phyloP scores from a whole-genome alignment of 305 asterid genomes.

The Nicotiana rustica region DNA sequence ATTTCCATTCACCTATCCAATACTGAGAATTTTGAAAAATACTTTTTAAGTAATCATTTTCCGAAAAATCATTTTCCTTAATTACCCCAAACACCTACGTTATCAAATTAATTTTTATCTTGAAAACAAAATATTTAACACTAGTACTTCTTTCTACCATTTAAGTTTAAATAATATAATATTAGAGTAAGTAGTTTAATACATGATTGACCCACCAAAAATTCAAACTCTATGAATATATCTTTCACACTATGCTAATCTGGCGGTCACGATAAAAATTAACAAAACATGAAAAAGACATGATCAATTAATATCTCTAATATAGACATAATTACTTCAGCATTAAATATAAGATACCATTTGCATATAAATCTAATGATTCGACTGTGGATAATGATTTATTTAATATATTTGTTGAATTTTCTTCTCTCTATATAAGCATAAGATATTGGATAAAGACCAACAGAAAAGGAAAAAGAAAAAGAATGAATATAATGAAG shows the following conservation, averaged over 20 bases:
- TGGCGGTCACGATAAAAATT: background rate
- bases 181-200: background rate
- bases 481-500: slow-evolving; percentile 34
- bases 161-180: too few species aligned
- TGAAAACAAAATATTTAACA: too few species aligned
- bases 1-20: too few species aligned
- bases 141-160: too few species aligned
- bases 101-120: too few species aligned
- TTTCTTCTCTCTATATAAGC: background rate
- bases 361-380: too few species aligned
- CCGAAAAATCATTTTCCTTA: too few species aligned
- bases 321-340: background rate
- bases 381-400: background rate
- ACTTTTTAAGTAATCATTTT: too few species aligned
- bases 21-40: too few species aligned
- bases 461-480: background rate
- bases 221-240: background rate
- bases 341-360: background rate
- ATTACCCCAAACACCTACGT: too few species aligned
- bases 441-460: background rate
- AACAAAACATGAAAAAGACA: background rate
- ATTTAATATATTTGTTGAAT: background rate
- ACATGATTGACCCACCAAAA: background rate
- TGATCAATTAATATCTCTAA: too few species aligned
- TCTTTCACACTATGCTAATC: background rate